These are phyloP conservation scores for Lactifluus echinatus DNA, from an alignment of 768 basidiomycete species.

Conservation along the genomic window DNA sequence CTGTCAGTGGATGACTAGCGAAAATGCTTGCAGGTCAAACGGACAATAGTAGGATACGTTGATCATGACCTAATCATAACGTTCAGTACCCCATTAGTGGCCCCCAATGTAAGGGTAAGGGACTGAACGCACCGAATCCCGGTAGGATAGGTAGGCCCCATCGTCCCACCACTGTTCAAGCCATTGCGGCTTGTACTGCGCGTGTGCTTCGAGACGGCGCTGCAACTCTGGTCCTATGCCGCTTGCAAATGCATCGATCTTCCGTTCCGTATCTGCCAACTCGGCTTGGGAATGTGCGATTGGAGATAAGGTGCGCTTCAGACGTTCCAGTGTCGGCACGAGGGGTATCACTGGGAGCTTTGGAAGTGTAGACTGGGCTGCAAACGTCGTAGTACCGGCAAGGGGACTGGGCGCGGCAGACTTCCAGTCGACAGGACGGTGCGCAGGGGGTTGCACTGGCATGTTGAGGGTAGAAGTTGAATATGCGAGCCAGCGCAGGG, in stretches of 20 bases:
- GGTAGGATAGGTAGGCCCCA: constrained; percentile 68
- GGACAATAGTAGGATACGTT: constrained; percentile 94
- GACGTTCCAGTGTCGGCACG: constrained; percentile 49
- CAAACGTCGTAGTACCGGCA: constrained; percentile 50
- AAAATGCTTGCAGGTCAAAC: background rate
- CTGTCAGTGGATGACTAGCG: background rate
- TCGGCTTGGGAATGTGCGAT: constrained; percentile 60
- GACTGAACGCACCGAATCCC: constrained; percentile 60
- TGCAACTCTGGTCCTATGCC: constrained; percentile 48
- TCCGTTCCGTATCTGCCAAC: constrained; percentile 41
- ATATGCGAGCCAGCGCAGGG: background rate
- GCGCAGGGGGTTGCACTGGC: constrained; percentile 12
- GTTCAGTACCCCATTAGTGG: constrained; percentile 1
- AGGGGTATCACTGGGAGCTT: constrained; percentile 72
- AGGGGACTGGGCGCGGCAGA: constrained; percentile 48
- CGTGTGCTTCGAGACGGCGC: constrained; percentile 46
- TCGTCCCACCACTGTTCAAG: constrained; percentile 96
- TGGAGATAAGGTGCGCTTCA: constrained; percentile 65
- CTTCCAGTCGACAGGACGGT: constrained; percentile 62
- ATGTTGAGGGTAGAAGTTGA: background rate
- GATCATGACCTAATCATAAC: constrained; percentile 53
- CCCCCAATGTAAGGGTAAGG: background rate
- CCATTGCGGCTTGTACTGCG: constrained; percentile 61
- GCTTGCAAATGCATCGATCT: constrained; percentile 59
- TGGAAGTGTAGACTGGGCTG: constrained; percentile 53